Evolutionary conservation across 2,329 filamentous ascomycete genomes (phyloP).

Genomic region (Fusarium haematococcum): DNA sequence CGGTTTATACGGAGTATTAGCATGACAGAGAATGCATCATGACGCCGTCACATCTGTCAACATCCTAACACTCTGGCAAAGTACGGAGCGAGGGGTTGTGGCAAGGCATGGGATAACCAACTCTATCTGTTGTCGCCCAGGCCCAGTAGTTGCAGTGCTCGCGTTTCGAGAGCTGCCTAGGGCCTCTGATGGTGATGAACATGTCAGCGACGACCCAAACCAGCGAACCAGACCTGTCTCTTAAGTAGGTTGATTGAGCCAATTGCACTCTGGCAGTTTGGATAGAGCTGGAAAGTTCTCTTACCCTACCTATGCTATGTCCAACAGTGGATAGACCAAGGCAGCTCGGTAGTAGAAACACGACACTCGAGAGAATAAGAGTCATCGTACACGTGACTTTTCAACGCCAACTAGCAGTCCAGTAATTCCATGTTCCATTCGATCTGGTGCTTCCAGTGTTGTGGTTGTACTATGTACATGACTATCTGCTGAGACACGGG

Average conservation of each 20-base stretch:
- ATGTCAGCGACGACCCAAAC: neutral
- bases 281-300: neutral
- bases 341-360: neutral
- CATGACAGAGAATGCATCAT: neutral
- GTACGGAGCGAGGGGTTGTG: neutral
- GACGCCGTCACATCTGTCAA: neutral
- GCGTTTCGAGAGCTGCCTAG: neutral
- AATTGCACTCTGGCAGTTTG: neutral
- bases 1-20: neutral
- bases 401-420: no score
- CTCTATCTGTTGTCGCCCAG: neutral
- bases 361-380: neutral
- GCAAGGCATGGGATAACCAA: neutral
- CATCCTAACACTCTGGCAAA: neutral
- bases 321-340: neutral
- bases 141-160: neutral
- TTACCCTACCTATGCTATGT: neutral
- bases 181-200: neutral
- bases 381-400: neutral
- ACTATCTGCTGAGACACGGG: neutral
- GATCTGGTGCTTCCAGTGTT: neutral
- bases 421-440: neutral
- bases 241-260: neutral
- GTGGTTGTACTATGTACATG: neutral
- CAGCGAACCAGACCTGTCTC: neutral